phyloP scores from a whole-genome alignment of 805 yeast genomes.

The Spencermartinsiella europaea region DNA sequence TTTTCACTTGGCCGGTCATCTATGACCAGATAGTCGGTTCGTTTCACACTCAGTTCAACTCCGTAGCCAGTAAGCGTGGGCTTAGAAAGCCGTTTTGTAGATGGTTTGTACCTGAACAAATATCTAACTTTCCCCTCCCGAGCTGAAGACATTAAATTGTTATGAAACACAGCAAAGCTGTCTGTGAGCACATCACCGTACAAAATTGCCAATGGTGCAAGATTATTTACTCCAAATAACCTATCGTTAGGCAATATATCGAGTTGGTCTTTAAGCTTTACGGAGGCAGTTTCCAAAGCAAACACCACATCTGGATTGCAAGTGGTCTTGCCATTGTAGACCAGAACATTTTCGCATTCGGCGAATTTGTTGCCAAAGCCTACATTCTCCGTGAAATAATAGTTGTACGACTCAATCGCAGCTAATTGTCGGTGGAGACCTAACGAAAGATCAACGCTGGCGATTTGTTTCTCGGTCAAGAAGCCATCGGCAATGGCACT shows the following conservation, averaged over 20 bases:
- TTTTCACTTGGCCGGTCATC: constrained; percentile 47
- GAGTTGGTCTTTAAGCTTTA: constrained; percentile 1
- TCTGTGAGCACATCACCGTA: constrained; percentile 59
- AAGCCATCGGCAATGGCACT: constrained; percentile 17
- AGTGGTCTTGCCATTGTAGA: constrained; percentile 48
- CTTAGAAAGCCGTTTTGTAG: constrained; percentile 28
- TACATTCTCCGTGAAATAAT: constrained; percentile 39
- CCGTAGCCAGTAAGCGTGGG: constrained; percentile 53
- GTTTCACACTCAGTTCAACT: constrained; percentile 54
- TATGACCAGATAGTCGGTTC: constrained; percentile 60
- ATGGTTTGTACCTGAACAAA: constrained; percentile 67
- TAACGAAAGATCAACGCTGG: constrained; percentile 38
- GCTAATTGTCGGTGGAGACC: constrained; percentile 52
- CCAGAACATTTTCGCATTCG: constrained; percentile 43
- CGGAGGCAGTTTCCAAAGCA: constrained; percentile 62
- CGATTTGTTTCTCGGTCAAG: constrained; percentile 14
- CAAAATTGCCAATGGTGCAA: constrained; percentile 53
- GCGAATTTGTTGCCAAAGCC: background rate
- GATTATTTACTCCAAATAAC: constrained; percentile 46
- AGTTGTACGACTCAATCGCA: constrained; percentile 53
- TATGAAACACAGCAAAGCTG: constrained; percentile 52
- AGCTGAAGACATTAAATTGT: constrained; percentile 55
- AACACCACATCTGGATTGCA: constrained; percentile 70
- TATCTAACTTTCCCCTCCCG: constrained; percentile 61
- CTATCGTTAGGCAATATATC: constrained; percentile 50